Base-by-base conservation (phyloP, 495 filamentous ascomycete genomes). In the Achaetomiella virescens region DNA sequence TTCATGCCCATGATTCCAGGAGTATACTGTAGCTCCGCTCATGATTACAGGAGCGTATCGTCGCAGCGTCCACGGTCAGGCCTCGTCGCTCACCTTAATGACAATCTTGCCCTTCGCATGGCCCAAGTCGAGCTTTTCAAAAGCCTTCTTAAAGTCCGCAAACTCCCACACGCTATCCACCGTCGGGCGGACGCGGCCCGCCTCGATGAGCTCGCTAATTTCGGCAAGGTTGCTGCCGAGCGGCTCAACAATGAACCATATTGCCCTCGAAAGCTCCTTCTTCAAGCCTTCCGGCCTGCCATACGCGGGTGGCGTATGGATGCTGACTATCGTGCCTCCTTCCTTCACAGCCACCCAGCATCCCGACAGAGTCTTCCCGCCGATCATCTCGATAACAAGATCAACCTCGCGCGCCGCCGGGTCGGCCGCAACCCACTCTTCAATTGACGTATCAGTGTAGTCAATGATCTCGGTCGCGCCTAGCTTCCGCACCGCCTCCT, bases 401-500 rank as follows among this genome's bases (percentile, higher is more conserved):
- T 80, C 73, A 63, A 79, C 85, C 35, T 81, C 71, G 9, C 70
- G 63, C 7, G 59, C 66, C 60, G 72, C 72, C 7, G 87, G 62
- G 10, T 68, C 69, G 1, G 66, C 68, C 36, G 76, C 61, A 1
- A 84, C 73, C 70, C 84, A 75, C 15, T 67, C 62, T n/a, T 67
- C 63, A 4, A 72, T 21, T 9, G 70, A 68, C 2, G 75, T 77
- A 7, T 70, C 66, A 20, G 74, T 81, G 62, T 90, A 91, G 63
- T 91, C 84, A 24, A 91, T 72, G 1, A 87, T 77, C 55, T 84
- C 79, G 49, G 87, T 83, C 3, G 85, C 85, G 0, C 86, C 87
- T 1, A 88, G 66, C 37, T 67, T 60, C 31, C 73, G 68, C 57
- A 80, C 82, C 3, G 83, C 67, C 52, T 79, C 75, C 1, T 74